Evolutionary conservation across 805 yeast species (phyloP), one percentile per base, ranked within the genome.

Genomic region (Suhomyces kilbournensis): DNA sequence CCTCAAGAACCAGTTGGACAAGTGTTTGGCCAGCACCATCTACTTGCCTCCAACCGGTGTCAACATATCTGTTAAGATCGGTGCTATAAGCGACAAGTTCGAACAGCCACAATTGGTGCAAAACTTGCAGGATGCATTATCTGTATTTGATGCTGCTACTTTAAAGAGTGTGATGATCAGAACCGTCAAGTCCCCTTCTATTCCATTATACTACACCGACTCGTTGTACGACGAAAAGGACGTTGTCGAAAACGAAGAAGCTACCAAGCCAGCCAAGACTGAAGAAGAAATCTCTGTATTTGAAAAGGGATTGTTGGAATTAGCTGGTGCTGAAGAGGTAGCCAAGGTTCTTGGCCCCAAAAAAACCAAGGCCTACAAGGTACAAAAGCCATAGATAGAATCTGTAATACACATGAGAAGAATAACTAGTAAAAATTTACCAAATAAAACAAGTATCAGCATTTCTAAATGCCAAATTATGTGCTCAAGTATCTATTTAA

Each of bases 261-360:
- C 58, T 42, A 63, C 60, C 12, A 65, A 60, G 22, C 62, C 64
- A 19, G 58, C 50, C 65, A 64, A 66, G 39, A 73, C 77, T 54
- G 40, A 38, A 76, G 42, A 77, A 58, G 42, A 77, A 58, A 71
- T 84, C 48, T 72, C 88, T 47, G 70, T 76, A 23, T 87, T 88
- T 68, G 96, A 88, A 59, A 81, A 81, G 65, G 90, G 90, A 42
- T 81, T 92, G 72, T 78, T 89, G 64, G 97, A 92, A 75, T 74
- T 82, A 66, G 88, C 91, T 59, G 86, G 87, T 52, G 86, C 85
- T 60, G 91, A 88, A 56, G 85, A 82, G 20, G 92, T 85, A 52
- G 74, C 79, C 43, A 77, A 80, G 60, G 74, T 87, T 54, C 77
- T 88, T 66, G 84, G 85, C 46, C 79, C 81, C 59, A 80, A 82